Evolutionary conservation across 164 flowering plant genomes (phyloP).

Genomic region (Cinnamomum chago): DNA sequence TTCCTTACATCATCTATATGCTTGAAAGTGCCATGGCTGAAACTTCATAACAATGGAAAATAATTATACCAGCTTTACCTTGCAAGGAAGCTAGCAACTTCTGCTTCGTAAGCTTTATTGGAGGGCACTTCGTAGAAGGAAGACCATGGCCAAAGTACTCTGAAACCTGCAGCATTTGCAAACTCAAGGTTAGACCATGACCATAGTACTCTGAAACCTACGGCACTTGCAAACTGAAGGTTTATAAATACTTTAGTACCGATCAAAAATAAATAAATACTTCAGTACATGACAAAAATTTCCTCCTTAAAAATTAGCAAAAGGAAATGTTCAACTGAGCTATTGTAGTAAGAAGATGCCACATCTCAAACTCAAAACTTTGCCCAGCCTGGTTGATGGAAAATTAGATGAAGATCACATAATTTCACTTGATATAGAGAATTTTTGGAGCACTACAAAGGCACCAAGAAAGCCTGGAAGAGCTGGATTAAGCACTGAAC

Average conservation of each 20-base stretch:
- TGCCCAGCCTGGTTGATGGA: no score
- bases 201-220: conserved; percentile 69
- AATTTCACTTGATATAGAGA: no score
- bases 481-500: no score
- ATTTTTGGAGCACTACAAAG: no score
- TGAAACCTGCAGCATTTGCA: conserved; percentile 78
- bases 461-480: no score
- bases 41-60: background rate
- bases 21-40: background rate
- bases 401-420: no score
- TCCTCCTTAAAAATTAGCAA: no score
- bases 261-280: no score
- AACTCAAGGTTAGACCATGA: conserved; percentile 12
- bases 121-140: conserved; percentile 52
- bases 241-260: background rate
- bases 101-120: conserved; percentile 63
- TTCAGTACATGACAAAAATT: no score
- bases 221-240: conserved; percentile 49
- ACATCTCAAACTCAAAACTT: no score
- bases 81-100: conserved; percentile 67
- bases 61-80: conserved; percentile 36
- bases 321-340: no score
- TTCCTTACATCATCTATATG: background rate
- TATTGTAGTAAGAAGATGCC: no score
- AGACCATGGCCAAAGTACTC: conserved; percentile 52